Percentiles rank a stretch among this genome's conserved stretches.
Evolutionary conservation across 345 rosid genomes (phyloP).

Genomic region (Melaleuca alternifolia): DNA sequence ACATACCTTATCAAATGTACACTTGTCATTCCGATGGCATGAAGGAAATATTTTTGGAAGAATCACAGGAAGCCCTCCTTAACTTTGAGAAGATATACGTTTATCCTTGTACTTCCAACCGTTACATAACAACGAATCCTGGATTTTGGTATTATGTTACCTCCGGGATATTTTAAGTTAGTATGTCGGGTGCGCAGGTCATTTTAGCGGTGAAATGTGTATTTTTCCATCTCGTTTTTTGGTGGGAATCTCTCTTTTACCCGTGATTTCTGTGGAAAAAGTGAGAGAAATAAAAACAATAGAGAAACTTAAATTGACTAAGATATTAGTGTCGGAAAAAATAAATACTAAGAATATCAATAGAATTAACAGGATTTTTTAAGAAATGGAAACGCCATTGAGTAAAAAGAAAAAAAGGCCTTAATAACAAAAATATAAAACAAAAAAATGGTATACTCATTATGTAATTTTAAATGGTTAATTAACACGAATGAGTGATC

Average conservation of each 20-base stretch:
- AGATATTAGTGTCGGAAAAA: not conserved
- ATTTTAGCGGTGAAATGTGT: not conserved
- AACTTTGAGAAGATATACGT: too few relatives aligned
- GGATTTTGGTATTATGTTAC: too few relatives aligned
- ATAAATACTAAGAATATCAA: not conserved
- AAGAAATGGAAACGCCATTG: not conserved
- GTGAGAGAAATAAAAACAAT: not conserved
- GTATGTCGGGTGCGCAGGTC: not conserved
- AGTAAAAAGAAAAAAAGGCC: not conserved
- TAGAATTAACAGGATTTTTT: not conserved
- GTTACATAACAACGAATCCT: too few relatives aligned
- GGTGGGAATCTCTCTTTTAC: not conserved
- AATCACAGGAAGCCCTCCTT: too few relatives aligned
- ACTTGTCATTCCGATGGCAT: too few relatives aligned
- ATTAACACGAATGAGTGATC: not conserved
- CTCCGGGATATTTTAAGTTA: not conserved
- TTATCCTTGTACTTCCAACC: too few relatives aligned
- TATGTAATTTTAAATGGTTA: not conserved
- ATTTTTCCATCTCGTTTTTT: not conserved
- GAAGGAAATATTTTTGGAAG: too few relatives aligned
- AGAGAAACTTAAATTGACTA: not conserved
- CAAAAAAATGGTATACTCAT: not conserved
- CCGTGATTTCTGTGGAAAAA: not conserved
- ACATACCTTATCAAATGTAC: too few relatives aligned
- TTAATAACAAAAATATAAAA: not conserved